A percentile compares a stretch with the other conserved stretches of the same genome.
Evolutionary conservation across 2,329 filamentous ascomycete genomes (phyloP).

Genomic region (Paracoccidioides brasiliensis): DNA sequence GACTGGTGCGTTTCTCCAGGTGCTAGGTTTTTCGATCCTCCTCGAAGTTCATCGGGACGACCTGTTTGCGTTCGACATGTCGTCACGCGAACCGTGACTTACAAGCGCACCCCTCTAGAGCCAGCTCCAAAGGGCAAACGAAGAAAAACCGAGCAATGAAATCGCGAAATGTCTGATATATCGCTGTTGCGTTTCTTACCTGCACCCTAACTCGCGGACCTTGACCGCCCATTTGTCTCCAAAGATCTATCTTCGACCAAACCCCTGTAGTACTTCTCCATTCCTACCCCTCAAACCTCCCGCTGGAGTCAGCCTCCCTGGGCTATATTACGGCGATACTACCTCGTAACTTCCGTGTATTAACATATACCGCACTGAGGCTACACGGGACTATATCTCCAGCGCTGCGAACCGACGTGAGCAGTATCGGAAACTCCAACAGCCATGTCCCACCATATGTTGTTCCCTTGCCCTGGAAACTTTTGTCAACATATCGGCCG

Average conservation of each 20-base stretch:
- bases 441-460: neutral
- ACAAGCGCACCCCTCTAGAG: conserved; percentile 62
- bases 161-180: neutral
- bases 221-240: neutral
- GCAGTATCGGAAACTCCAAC: neutral
- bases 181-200: neutral
- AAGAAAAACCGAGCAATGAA: conserved; percentile 46
- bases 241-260: neutral
- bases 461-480: neutral
- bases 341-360: neutral
- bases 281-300: neutral
- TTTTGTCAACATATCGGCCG: neutral
- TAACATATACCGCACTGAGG: neutral
- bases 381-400: neutral
- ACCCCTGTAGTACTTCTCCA: neutral
- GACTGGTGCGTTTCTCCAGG: conserved; percentile 67
- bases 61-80: conserved; percentile 68
- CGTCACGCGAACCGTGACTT: conserved; percentile 75
- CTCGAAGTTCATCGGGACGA: conserved; percentile 50
- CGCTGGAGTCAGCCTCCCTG: neutral
- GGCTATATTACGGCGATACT: neutral
- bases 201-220: neutral
- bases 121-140: conserved; percentile 87
- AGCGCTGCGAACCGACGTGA: neutral
- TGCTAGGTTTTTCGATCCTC: conserved; percentile 47